A percentile compares a stretch with the other conserved stretches of the same genome.
Evolutionary conservation across 1,284 basidiomycete genomes (phyloP).

Genomic region (Sporisorium graminicola): DNA sequence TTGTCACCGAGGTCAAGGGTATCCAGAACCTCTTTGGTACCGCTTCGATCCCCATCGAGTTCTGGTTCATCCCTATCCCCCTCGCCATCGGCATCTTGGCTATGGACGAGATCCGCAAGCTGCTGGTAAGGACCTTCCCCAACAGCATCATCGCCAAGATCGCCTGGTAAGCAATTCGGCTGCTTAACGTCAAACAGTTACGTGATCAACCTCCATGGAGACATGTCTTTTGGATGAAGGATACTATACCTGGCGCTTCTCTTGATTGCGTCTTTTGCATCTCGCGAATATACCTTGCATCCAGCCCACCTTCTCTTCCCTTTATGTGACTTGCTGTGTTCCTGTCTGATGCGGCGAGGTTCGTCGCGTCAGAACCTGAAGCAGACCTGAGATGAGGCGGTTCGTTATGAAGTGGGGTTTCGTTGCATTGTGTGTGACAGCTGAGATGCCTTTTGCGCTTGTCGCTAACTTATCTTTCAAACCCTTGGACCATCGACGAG

Average conservation of each 20-base stretch:
- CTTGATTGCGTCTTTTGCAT: neutral
- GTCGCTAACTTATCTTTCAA: no score
- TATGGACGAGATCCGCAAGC: conserved; percentile 68
- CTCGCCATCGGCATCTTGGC: conserved; percentile 70
- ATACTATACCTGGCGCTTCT: conserved; percentile 1
- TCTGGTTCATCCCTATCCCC: conserved; percentile 73
- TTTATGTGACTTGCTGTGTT: neutral
- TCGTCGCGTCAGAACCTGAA: neutral
- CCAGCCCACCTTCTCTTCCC: neutral
- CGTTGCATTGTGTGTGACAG: no score
- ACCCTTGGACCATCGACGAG: no score
- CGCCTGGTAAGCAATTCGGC: conserved; percentile 57
- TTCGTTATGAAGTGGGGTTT: neutral
- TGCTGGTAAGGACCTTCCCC: conserved; percentile 59
- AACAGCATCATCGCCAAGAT: conserved; percentile 61
- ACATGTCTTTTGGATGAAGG: conserved; percentile 4
- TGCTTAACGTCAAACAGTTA: neutral
- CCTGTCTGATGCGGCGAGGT: neutral
- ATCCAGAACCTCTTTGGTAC: conserved; percentile 46
- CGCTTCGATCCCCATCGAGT: conserved; percentile 72
- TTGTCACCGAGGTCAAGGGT: conserved; percentile 56
- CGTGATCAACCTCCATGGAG: neutral
- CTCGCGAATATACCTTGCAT: conserved; percentile 3
- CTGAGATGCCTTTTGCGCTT: no score
- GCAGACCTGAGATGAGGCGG: neutral